Percentiles rank a stretch among this genome's conserved stretches.
These are phyloP conservation scores for Psilocybe mexicana DNA, from an alignment of 1,284 basidiomycete species.

Conservation along the genomic window DNA sequence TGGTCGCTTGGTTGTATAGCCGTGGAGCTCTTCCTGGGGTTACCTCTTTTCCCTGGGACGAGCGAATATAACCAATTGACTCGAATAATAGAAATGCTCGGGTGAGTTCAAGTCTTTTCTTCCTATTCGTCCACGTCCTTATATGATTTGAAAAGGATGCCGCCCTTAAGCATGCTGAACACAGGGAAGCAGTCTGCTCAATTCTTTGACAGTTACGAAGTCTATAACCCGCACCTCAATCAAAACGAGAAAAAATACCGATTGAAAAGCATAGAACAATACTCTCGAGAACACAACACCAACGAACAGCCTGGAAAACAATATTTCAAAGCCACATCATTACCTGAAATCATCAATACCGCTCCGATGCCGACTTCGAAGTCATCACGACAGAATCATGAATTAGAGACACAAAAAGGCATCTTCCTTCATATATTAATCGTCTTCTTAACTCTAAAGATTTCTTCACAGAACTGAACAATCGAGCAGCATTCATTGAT, in stretches of 20 bases:
- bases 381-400: constrained; percentile 76
- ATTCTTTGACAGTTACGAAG: constrained; percentile 87
- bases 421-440: constrained; percentile 20
- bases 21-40: constrained; percentile 94
- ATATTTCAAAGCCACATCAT: constrained; percentile 94
- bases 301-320: constrained; percentile 98
- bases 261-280: constrained; percentile 93
- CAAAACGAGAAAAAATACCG: constrained; percentile 85
- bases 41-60: constrained; percentile 97
- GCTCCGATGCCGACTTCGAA: constrained; percentile 87
- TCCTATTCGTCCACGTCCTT: constrained; percentile 11
- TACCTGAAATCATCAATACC: constrained; percentile 95
- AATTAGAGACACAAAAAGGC: constrained; percentile 87
- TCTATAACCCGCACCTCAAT: constrained; percentile 61
- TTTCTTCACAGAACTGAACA: constrained; percentile 76
- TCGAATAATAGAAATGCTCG: constrained; percentile 97
- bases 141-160: constrained; percentile 52
- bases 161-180: constrained; percentile 93
- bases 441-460: not conserved
- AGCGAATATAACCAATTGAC: constrained; percentile 99
- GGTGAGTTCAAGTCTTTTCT: constrained; percentile 53
- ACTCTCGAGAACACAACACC: constrained; percentile 91
- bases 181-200: constrained; percentile 94
- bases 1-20: constrained; percentile 96
- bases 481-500: constrained; percentile 94